Conservation (phyloP, 176 grass and related monocot genomes). For the Pontederia crassipes region DNA sequence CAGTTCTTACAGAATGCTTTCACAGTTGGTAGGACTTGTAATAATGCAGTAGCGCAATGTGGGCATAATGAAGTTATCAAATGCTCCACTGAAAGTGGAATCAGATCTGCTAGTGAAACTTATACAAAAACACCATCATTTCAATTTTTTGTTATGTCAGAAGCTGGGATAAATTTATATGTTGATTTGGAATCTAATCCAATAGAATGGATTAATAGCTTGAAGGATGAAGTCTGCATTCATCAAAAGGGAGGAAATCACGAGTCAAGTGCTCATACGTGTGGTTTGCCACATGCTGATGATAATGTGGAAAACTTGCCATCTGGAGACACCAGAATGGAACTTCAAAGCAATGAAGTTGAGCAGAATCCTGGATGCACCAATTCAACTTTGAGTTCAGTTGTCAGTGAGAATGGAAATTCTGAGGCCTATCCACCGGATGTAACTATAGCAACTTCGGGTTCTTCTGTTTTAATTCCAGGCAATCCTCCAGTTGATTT, state of each 20-base stretch:
- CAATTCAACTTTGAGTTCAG: constrained; percentile 69
- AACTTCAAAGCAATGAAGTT: constrained; percentile 25
- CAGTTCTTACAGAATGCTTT: constrained; percentile 5
- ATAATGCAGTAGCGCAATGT: not conserved
- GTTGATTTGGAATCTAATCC: constrained; percentile 65
- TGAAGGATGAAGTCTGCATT: constrained; percentile 41
- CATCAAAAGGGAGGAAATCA: constrained; percentile 17
- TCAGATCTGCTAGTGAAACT: constrained; percentile 23
- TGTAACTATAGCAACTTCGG: constrained; percentile 32
- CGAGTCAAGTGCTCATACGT: constrained; percentile 32
- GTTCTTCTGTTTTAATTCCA: constrained; percentile 39
- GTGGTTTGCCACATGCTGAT: constrained; percentile 38
- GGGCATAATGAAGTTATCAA: constrained; percentile 13
- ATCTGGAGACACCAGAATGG: constrained; percentile 24
- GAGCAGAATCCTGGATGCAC: constrained; percentile 28
- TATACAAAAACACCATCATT: constrained; percentile 31
- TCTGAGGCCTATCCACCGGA: constrained; percentile 31
- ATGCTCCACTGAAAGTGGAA: constrained; percentile 23
- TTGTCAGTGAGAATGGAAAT: constrained; percentile 43
- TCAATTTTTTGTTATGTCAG: constrained; percentile 60
- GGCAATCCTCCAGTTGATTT: constrained; percentile 26
- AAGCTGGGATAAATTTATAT: constrained; percentile 71
- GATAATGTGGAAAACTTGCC: constrained; percentile 21
- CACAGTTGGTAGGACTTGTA: constrained; percentile 3
- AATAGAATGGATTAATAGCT: constrained; percentile 35